These are phyloP conservation scores for Exserohilum turcica DNA, from an alignment of 2,329 filamentous ascomycete genomes.

Conservation along the genomic window DNA sequence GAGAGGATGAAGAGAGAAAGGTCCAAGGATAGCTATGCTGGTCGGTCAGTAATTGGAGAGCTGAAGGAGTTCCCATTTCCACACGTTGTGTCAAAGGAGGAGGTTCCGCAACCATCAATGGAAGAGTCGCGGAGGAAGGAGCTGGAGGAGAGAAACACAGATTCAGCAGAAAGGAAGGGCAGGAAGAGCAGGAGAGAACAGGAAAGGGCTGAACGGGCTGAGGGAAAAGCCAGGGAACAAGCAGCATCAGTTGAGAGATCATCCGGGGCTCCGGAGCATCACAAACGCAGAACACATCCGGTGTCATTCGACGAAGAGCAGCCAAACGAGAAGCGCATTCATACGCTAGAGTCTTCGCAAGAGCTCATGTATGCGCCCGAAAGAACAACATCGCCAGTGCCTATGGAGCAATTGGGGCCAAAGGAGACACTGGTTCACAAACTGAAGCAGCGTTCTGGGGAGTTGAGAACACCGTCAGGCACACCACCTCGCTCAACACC, in stretches of 20 bases:
- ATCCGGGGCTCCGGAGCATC: conserved; percentile 19
- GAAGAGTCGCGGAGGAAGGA: conserved; percentile 10
- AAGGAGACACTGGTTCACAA: conserved; percentile 22
- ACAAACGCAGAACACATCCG: conserved; percentile 45
- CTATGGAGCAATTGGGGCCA: conserved; percentile 43
- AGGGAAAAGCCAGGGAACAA: conserved; percentile 7
- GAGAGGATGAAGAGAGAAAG: conserved; percentile 49
- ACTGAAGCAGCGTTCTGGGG: conserved; percentile 29
- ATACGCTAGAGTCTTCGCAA: conserved; percentile 26
- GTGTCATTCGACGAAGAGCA: conserved; percentile 39
- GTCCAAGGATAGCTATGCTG: conserved; percentile 12
- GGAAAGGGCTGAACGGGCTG: conserved; percentile 26
- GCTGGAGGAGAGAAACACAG: conserved; percentile 28
- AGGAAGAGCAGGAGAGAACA: conserved; percentile 44
- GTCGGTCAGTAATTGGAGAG: conserved; percentile 22
- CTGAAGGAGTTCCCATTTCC: conserved; percentile 39
- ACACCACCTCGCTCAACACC: conserved; percentile 11
- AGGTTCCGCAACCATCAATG: not conserved
- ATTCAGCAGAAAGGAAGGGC: conserved; percentile 52
- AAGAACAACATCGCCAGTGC: conserved; percentile 22
- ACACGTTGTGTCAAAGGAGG: conserved; percentile 14
- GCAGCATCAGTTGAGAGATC: conserved; percentile 11
- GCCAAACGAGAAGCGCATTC: conserved; percentile 43
- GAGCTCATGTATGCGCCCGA: conserved; percentile 8
- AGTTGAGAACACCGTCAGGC: conserved; percentile 25